These are phyloP conservation scores for Trametes elegans DNA, from an alignment of 768 basidiomycete genomes.

Conservation along the genomic window DNA sequence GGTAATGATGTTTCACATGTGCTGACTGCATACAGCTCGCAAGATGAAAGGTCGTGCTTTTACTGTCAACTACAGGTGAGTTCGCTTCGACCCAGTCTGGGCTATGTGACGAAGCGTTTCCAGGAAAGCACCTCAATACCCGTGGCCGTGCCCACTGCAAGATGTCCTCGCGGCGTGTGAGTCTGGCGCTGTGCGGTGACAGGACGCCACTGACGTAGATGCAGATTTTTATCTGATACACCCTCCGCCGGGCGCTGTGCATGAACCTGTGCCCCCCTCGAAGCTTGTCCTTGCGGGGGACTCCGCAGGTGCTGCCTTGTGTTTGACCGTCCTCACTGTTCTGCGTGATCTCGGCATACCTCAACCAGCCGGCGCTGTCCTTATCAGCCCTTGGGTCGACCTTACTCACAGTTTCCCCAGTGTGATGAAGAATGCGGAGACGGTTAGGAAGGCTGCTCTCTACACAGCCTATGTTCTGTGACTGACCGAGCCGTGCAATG, in stretches of 20 bases:
- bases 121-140: constrained; percentile 82
- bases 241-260: constrained; percentile 62
- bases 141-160: constrained; percentile 76
- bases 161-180: constrained; percentile 75
- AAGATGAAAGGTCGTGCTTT: constrained; percentile 73
- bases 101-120: constrained; percentile 12
- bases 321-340: constrained; percentile 56
- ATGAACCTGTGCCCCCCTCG: constrained; percentile 59
- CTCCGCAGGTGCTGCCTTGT: constrained; percentile 73
- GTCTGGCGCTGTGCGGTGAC: constrained; percentile 9
- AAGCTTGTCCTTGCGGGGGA: constrained; percentile 80
- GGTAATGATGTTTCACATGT: neutral
- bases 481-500: no score
- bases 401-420: constrained; percentile 84
- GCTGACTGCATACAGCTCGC: constrained; percentile 42
- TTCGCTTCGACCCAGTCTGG: neutral
- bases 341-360: constrained; percentile 70
- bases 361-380: constrained; percentile 69
- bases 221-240: constrained; percentile 71
- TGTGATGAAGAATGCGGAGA: constrained; percentile 62
- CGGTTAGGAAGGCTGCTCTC: no score
- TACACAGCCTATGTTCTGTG: no score
- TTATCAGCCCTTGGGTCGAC: constrained; percentile 84
- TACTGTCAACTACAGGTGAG: constrained; percentile 52
- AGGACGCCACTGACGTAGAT: neutral